A percentile compares a stretch with the other conserved stretches of the same genome.
phyloP scores from a whole-genome alignment of 139 green algal genomes.

The Coelastrella sp. region DNA sequence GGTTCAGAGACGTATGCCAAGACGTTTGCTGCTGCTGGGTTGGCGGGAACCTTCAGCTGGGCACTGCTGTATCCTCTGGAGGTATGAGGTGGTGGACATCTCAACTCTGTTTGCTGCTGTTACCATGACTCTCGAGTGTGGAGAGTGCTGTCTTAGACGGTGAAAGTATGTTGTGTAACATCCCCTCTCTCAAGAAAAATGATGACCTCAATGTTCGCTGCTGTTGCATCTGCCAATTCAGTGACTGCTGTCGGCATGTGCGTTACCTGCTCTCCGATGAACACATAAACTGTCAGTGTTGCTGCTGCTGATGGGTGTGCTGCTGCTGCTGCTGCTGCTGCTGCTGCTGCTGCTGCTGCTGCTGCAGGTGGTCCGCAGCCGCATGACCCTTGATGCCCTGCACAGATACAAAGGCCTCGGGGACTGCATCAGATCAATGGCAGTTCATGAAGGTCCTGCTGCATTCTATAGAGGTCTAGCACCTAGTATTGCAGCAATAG shows the following conservation, averaged over 20 bases:
- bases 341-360: neutral
- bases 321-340: neutral
- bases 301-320: neutral
- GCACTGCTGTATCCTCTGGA: constrained; percentile 87
- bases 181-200: too few relatives aligned
- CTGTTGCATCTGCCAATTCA: neutral
- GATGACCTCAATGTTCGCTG: neutral
- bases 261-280: too few relatives aligned
- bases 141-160: neutral
- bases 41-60: constrained; percentile 78
- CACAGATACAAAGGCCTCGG: constrained; percentile 48
- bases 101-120: neutral
- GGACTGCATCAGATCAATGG: constrained; percentile 60
- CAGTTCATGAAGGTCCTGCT: constrained; percentile 63
- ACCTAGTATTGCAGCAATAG: constrained; percentile 76
- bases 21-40: constrained; percentile 58
- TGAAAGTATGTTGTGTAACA: too few relatives aligned
- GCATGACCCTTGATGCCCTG: constrained; percentile 56
- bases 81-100: constrained; percentile 31
- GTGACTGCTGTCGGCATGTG: too few relatives aligned
- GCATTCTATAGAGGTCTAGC: constrained; percentile 81
- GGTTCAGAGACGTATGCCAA: constrained; percentile 29
- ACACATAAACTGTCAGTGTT: neutral
- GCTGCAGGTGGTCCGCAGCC: constrained; percentile 59
- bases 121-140: neutral